A percentile compares a stretch with the other conserved stretches of the same genome.
These are phyloP conservation scores for Myochromella boudieri DNA, from an alignment of 768 basidiomycete species.

Conservation along the genomic window DNA sequence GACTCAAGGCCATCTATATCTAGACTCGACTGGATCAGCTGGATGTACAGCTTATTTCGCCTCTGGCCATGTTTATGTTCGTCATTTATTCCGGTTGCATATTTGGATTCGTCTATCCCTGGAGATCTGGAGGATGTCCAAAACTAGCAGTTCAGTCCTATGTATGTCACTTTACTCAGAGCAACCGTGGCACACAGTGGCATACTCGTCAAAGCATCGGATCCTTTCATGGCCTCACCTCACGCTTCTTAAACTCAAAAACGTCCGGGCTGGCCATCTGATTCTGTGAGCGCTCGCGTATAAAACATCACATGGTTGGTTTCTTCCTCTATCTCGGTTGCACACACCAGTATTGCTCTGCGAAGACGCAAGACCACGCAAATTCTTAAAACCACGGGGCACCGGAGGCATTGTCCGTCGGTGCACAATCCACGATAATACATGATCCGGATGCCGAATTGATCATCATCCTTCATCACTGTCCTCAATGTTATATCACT, in stretches of 20 bases:
- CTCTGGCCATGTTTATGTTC: too few species aligned
- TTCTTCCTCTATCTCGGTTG: not conserved
- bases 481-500: too few species aligned
- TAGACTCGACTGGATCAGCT: not conserved
- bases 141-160: not conserved
- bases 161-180: not conserved
- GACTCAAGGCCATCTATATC: too few species aligned
- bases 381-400: not conserved
- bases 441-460: constrained; percentile 12
- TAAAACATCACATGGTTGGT: constrained; percentile 10
- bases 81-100: too few species aligned
- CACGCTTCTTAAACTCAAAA: constrained; percentile 12
- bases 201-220: constrained; percentile 4
- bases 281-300: constrained; percentile 1
- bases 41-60: too few species aligned
- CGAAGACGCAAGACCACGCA: constrained; percentile 1
- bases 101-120: not conserved
- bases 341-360: not conserved
- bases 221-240: constrained; percentile 8
- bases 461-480: constrained; percentile 12
- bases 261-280: constrained; percentile 12
- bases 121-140: not conserved
- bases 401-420: not conserved
- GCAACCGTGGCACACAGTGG: not conserved
- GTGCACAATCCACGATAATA: constrained; percentile 4